Evolutionary conservation across 306 rosid species (phyloP), one percentile per base, ranked within the genome.

Genomic region (Vicia sativa): DNA sequence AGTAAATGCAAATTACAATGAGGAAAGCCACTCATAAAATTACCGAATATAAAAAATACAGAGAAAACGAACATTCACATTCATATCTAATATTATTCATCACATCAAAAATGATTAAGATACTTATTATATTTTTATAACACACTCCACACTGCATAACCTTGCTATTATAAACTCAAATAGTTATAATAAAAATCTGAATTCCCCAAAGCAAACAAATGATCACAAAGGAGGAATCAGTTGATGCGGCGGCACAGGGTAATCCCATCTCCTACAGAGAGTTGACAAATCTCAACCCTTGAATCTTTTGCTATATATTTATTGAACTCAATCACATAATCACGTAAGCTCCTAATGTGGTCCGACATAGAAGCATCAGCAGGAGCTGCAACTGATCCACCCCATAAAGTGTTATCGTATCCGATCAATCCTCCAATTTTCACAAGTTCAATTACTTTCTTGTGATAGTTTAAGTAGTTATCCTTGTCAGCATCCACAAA

Each of bases 401-500:
- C 72, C 96, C 98, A 92, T 6, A 92, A 79, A 8, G 98, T 92
- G 73, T 92, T 92, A 50, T 92, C 96, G 70, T 87, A 92, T 5
- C 92, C 98, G 67, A 92, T 87, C 5, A 92, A 5, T 0, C 98
- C 98, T 2, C 98, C 98, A 0, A 89, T 74, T 77, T 84, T 87
- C 7, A 92, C 95, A 3, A 92, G 61, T 1, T 92, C 96, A 1
- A 92, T 86, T 58, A 87, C 61, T 70, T 89, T 87, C 85, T 84
- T 76, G 75, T 92, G 96, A 50, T 92, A 92, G 55, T 92, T 92
- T n/a, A 92, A 12, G 74, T 92, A 89, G 70, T 92, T 92, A 79
- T 87, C 79, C 66, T 92, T 92, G 60, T 92, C 98, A 0, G 98
- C 98, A 1, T 91, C 97, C 68, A 89, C 90, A 25, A 89, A 92